Base-by-base conservation (phyloP, 1,284 basidiomycete species). In the Schizophyllum commune region DNA sequence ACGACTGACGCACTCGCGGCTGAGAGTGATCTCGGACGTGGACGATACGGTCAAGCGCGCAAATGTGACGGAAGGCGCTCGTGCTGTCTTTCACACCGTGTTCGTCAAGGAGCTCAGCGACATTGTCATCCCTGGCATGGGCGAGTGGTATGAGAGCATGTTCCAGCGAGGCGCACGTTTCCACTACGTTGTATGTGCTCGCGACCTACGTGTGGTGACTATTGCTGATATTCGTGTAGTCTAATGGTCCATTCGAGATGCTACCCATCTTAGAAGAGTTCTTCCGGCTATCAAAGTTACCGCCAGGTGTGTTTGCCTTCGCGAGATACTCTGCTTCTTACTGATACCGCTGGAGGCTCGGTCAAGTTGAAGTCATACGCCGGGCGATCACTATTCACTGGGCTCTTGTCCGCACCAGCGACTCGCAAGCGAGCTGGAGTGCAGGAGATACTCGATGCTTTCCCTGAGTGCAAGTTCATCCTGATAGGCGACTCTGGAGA, bases 1-100 rank as follows among this genome's bases (percentile, higher is more conserved):
- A 1, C 77, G 85, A 0, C 75, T 88, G 13, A 82, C 84, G 0
- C 74, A 84, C 67, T 79, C 80, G 0, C 79, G 80, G 0, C 71
- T 94, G 13, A 84, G 92, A 7, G 81, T 97, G 60, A 88, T 98
- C 34, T 96, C 92, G 0, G 96, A 98, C 69, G 89, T 98, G 55
- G 96, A 98, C 71, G 96, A 98, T 72, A 98, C 96, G 0, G 82
- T 97, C 64, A 98, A 96, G 71, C 72, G 83, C 57, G 86, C 90
- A 0, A 84, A 86, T 59, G 81, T 96, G n/a, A 69, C 88, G 2
- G 76, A 77, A 13, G 93, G 93, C 0, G 84, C 91, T 0, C 79
- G 91, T 34, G 78, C 85, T 1, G 85, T 91, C 2, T 95, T 94
- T 71, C 78, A 82, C 56, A 90, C 89, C 66, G 89, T 92, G 0